phyloP scores from a whole-genome alignment of 2,329 filamentous ascomycete genomes.

The Fusarium pseudograminearum region DNA sequence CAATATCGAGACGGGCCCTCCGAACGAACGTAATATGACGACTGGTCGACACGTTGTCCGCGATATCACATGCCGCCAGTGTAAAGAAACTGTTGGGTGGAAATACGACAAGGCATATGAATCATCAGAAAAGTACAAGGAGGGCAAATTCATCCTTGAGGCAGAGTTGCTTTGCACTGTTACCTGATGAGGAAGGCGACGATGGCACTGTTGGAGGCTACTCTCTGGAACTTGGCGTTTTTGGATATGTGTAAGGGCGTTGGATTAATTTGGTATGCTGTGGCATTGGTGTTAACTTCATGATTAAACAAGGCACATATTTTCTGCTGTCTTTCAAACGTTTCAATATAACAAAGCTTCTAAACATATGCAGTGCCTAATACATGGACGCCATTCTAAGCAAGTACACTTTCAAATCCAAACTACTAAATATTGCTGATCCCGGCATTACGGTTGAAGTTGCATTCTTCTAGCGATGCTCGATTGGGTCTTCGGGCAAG shows the following conservation, averaged over 20 bases:
- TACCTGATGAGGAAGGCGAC: slow-evolving; percentile 54
- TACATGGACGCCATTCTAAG: slow-evolving; percentile 18
- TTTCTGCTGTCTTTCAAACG: slow-evolving; percentile 7
- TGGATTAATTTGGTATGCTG: slow-evolving; percentile 12
- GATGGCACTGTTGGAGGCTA: neutral
- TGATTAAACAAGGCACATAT: slow-evolving; percentile 23
- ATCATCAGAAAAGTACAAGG: slow-evolving; percentile 94
- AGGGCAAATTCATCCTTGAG: slow-evolving; percentile 97
- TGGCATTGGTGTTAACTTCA: slow-evolving; percentile 17
- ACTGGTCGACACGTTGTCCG: slow-evolving; percentile 94
- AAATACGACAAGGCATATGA: slow-evolving; percentile 99
- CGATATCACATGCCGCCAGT: slow-evolving; percentile 91
- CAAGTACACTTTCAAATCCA: slow-evolving; percentile 4
- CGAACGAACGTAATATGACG: slow-evolving; percentile 98
- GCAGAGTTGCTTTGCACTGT: slow-evolving; percentile 89
- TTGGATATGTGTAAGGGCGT: slow-evolving; percentile 17
- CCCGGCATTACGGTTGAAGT: neutral
- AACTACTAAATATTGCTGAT: neutral
- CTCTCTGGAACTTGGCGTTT: slow-evolving; percentile 30
- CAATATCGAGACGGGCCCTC: slow-evolving; percentile 85
- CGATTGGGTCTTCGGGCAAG: slow-evolving; percentile 85
- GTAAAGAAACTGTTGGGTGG: slow-evolving; percentile 94
- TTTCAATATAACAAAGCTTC: slow-evolving; percentile 12
- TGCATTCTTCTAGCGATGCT: slow-evolving; percentile 63
- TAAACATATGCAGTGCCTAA: slow-evolving; percentile 13